Base-by-base conservation (phyloP, 1,139 yeast species). In the Debaryomyces subglobosus region DNA sequence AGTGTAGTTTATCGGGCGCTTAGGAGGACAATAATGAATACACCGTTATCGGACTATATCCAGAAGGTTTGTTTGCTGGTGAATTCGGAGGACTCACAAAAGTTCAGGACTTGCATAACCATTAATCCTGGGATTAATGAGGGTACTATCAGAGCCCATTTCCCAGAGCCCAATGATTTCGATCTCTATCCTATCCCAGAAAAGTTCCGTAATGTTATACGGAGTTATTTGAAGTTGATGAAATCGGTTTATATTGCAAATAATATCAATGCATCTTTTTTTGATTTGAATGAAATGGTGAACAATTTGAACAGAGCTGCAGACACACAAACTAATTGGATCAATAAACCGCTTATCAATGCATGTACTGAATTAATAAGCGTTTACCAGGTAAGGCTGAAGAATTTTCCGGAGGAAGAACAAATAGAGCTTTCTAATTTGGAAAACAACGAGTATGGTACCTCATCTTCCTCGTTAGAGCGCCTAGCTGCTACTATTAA, bases 401-500 rank as follows among this genome's bases (percentile, higher is more conserved):
- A 63, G 46, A 57, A 60, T 23, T 62, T 65, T 43, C 75, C 74
- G 2, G 72, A 69, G 44, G 67, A 67, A 45, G 47, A 45, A 32
- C 38, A 46, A 15, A 30, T 30, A 3, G 43, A 33, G 24, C 37
- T 29, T 10, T 47, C 36, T 18, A 53, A 45, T 29, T 46, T 46
- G 20, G 54, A 49, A n/a, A 53, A 47, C 12, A 38, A 44, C 16
- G 50, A 44, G 30, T 43, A 41, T 16, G 48, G 48, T 15, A 35
- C 35, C 29, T 34, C 34, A 10, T 36, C 52, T n/a, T 53, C 61
- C 15, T 55, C 72, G 4, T 62, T 79, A 46, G 88, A 84, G 51
- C 70, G 72, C 47, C 75, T 89, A 48, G 92, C 90, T 5, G 80
- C 71, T 49, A 81, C 86, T 72, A 63, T 90, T 51, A 91, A 90